These are phyloP conservation scores for Fraxinus platypoda DNA, from an alignment of 305 asterid genomes.

Conservation along the genomic window DNA sequence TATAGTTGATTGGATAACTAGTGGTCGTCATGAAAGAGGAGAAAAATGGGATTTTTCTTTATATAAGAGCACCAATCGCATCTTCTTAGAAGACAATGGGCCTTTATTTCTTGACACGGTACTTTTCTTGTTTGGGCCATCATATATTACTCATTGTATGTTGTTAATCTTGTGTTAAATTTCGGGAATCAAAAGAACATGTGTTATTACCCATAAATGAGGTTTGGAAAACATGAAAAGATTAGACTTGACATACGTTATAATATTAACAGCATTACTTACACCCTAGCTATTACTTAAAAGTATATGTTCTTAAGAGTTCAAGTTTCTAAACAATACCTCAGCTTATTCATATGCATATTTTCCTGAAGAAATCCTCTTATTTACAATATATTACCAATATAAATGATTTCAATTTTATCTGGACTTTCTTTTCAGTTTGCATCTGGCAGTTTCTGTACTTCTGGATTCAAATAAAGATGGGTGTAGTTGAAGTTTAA, in stretches of 20 bases:
- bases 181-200: not conserved
- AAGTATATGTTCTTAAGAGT: not conserved
- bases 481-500: not conserved
- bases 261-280: not conserved
- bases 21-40: constrained; percentile 92
- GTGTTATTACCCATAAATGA: not conserved
- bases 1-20: constrained; percentile 91
- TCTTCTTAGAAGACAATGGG: constrained; percentile 46
- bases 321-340: not conserved
- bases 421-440: not conserved
- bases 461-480: constrained; percentile 1
- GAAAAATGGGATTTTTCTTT: constrained; percentile 84
- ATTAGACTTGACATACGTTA: not conserved
- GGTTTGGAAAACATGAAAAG: not conserved
- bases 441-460: not conserved
- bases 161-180: not conserved
- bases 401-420: not conserved
- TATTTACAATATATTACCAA: not conserved
- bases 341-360: not conserved
- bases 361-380: not conserved
- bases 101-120: constrained; percentile 91
- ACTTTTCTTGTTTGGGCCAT: constrained; percentile 24
- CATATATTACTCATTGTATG: constrained; percentile 10
- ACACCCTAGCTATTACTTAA: not conserved
- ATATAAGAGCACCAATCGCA: constrained; percentile 77